Conservation (phyloP, 228 moss, liverwort and hornwort genomes). For the Sphagnum magellanicum region DNA sequence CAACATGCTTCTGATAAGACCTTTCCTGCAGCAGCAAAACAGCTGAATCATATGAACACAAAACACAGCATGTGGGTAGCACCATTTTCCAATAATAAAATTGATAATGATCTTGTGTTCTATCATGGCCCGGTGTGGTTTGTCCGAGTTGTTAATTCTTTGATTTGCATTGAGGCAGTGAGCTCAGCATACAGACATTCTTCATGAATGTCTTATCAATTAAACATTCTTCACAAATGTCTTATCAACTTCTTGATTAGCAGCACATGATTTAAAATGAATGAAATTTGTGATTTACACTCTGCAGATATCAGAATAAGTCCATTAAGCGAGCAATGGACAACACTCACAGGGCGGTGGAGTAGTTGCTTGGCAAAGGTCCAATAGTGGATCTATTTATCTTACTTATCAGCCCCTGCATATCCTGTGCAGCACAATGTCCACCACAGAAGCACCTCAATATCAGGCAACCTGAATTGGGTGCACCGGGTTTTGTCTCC, state of each 20-base stretch:
- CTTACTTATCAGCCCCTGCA: constrained; percentile 99
- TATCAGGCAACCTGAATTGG: too few relatives aligned
- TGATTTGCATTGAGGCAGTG: too few relatives aligned
- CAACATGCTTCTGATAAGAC: constrained; percentile 94
- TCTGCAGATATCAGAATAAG: not conserved
- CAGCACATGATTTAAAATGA: too few relatives aligned
- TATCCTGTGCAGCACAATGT: constrained; percentile 46
- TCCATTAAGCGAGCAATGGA: not conserved
- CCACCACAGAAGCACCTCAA: too few relatives aligned
- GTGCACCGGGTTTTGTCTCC: too few relatives aligned
- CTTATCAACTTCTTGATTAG: too few relatives aligned
- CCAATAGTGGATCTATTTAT: constrained; percentile 98
- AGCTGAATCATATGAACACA: not conserved
- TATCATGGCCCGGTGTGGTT: not conserved
- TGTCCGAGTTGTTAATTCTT: not conserved
- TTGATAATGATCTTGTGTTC: not conserved
- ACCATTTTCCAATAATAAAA: not conserved
- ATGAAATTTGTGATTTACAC: too few relatives aligned
- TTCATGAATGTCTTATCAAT: too few relatives aligned
- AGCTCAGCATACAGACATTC: too few relatives aligned
- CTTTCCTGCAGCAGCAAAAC: constrained; percentile 54
- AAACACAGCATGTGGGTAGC: not conserved
- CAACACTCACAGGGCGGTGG: constrained; percentile 70
- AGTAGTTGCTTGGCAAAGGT: constrained; percentile 86
- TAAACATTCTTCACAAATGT: too few relatives aligned